A percentile compares a stretch with the other conserved stretches of the same genome.
Evolutionary conservation across 148 eudicot species (phyloP).

Genomic region (Silene conica): DNA sequence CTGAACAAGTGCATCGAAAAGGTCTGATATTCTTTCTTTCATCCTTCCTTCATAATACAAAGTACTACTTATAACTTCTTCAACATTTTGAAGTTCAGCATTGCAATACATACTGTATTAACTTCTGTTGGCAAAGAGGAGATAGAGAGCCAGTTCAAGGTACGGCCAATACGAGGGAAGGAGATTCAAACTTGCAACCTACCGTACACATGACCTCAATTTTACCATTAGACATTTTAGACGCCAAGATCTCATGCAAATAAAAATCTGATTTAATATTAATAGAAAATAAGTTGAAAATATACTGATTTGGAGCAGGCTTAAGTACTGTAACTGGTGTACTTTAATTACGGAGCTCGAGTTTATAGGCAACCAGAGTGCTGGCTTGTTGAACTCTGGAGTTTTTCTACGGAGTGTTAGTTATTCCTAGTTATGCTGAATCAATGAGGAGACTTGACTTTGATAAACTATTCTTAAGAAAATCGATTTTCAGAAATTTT

Average conservation of each 20-base stretch:
- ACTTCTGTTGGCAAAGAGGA: background rate
- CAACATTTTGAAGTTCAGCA: background rate
- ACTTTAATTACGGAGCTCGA: too few species aligned
- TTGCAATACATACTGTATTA: background rate
- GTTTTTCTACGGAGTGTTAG: background rate
- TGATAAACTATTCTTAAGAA: background rate
- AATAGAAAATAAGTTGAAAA: background rate
- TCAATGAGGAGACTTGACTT: background rate
- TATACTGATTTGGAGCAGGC: background rate
- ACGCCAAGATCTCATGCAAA: background rate
- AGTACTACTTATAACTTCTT: background rate
- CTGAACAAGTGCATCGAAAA: conserved; percentile 90
- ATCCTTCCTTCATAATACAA: background rate
- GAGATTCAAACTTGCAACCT: background rate
- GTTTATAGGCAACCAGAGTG: background rate
- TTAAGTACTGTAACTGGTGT: background rate
- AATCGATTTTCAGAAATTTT: background rate
- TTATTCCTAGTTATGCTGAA: background rate
- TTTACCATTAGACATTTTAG: background rate
- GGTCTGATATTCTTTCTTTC: conserved; percentile 32
- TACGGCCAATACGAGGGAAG: background rate
- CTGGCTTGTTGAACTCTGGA: background rate
- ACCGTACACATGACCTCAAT: too few species aligned
- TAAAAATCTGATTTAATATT: background rate
- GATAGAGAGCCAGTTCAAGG: background rate